These are phyloP conservation scores for Omphalotus olearius DNA, from an alignment of 1,284 basidiomycete species.

Conservation along the genomic window DNA sequence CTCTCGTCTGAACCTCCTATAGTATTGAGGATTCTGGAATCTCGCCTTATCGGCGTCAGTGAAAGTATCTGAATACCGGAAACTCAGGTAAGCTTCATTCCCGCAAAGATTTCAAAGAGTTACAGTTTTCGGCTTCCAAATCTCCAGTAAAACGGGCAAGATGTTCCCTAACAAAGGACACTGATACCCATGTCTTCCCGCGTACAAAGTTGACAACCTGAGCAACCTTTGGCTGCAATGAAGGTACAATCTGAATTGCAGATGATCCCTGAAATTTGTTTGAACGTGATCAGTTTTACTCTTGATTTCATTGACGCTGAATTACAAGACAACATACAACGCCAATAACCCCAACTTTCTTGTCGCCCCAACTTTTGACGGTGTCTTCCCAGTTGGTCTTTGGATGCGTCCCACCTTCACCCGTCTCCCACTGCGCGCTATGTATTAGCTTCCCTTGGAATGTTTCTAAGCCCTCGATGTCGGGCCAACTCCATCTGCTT, in stretches of 20 bases:
- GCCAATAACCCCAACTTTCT: slow-evolving; percentile 58
- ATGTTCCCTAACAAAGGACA: slow-evolving; percentile 40
- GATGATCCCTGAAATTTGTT: slow-evolving; percentile 46
- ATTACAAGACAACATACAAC: slow-evolving; percentile 35
- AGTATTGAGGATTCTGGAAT: slow-evolving; percentile 46
- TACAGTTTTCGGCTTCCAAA: slow-evolving; percentile 39
- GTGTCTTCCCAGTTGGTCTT: slow-evolving; percentile 37
- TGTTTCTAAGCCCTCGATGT: slow-evolving; percentile 45
- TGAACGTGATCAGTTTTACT: background rate
- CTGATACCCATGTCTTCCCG: slow-evolving; percentile 58
- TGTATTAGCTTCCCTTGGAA: slow-evolving; percentile 53
- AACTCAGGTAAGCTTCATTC: background rate
- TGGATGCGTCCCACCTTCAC: slow-evolving; percentile 28
- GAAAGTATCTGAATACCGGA: slow-evolving; percentile 36
- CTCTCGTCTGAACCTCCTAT: slow-evolving; percentile 44
- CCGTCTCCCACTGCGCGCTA: slow-evolving; percentile 52
- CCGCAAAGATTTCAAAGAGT: background rate
- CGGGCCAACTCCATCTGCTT: slow-evolving; percentile 56
- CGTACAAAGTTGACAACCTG: slow-evolving; percentile 55
- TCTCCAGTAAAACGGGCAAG: slow-evolving; percentile 32
- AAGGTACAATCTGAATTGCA: slow-evolving; percentile 60
- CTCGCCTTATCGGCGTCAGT: slow-evolving; percentile 47
- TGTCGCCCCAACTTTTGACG: slow-evolving; percentile 47
- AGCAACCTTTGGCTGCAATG: slow-evolving; percentile 49
- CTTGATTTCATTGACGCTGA: background rate